Evolutionary conservation across 306 rosid species (phyloP).

Genomic region (Vigna hirtella): DNA sequence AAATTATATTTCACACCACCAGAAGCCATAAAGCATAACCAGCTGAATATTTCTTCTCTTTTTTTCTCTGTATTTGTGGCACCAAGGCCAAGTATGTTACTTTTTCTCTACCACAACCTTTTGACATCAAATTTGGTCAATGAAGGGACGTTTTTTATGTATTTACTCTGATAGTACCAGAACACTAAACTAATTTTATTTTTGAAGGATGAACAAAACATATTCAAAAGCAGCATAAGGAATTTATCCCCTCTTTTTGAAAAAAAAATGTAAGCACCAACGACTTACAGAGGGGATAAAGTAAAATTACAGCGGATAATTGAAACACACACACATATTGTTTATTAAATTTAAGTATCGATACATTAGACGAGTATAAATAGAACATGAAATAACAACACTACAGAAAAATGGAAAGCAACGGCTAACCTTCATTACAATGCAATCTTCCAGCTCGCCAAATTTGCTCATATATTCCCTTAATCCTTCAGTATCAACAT

Average conservation of each 20-base stretch:
- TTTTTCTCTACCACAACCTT: neutral
- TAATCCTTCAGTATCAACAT: slow-evolving; percentile 80
- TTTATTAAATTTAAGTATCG: neutral
- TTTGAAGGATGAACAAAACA: neutral
- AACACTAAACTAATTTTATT: neutral
- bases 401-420: neutral
- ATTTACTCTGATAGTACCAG: neutral
- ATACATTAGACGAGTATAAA: neutral
- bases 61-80: neutral
- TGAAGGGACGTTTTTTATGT: neutral
- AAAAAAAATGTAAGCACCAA: neutral
- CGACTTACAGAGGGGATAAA: neutral
- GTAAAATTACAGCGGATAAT: neutral
- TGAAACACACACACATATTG: neutral
- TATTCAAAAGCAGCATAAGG: neutral
- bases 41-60: neutral
- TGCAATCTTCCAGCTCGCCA: slow-evolving; percentile 88
- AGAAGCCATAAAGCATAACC: neutral
- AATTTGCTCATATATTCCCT: slow-evolving; percentile 83
- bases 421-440: slow-evolving; percentile 83
- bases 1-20: slow-evolving; percentile 5
- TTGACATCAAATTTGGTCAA: neutral
- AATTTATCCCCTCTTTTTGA: neutral
- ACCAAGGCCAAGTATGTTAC: slow-evolving; percentile 6
- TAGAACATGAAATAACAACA: neutral